Base-by-base conservation (phyloP, 2,329 filamentous ascomycete species). In the Rhexocercosporidium sp. region DNA sequence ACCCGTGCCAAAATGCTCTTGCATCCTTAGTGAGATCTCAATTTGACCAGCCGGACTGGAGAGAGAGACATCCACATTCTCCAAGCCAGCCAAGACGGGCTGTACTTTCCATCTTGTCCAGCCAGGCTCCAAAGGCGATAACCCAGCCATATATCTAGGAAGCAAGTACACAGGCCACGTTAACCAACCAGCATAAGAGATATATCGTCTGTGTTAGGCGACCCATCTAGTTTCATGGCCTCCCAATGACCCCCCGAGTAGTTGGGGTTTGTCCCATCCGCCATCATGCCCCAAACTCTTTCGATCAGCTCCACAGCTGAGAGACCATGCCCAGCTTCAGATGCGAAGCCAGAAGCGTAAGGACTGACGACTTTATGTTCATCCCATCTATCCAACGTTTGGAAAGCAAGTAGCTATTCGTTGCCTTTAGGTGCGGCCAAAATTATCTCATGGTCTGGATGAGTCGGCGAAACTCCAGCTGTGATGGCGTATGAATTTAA, bases 191-290 rank as follows among this genome's bases (percentile, higher is more conserved):
- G 72, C 63, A 70, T 66, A 29, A 74, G 59, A 4, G 71, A 73
- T n/a, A 70, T 74, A n/a, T 67, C 68, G 18, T 66, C 56, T 8
- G 64, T 65, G 46, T 68, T 59, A 3, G 70, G 69, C 12, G 57
- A 64, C 1, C 71, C 70, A 27, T 70, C 60, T 18, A 49, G 60
- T n/a, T 68, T 70, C 66, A 72, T 72, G 14, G 71, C 67, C 46
- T 71, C 71, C 70, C 71, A 73, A 60, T 74, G 71, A 11, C 70
- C 71, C 27, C 67, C 71, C 7, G 71, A 74, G 31, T 73, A 72
- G 56, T 73, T 67, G 3, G 44, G 59, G 25, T 60, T 68, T 29
- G 65, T 27, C n/a, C 62, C 39, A 49, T 73, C 62, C n/a, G 70
- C 64, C 71, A 73, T 74, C 3, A 62, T 25, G 9, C 70, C 70